phyloP scores from a whole-genome alignment of 78 protist species.

The Protostelium mycophagum region DNA sequence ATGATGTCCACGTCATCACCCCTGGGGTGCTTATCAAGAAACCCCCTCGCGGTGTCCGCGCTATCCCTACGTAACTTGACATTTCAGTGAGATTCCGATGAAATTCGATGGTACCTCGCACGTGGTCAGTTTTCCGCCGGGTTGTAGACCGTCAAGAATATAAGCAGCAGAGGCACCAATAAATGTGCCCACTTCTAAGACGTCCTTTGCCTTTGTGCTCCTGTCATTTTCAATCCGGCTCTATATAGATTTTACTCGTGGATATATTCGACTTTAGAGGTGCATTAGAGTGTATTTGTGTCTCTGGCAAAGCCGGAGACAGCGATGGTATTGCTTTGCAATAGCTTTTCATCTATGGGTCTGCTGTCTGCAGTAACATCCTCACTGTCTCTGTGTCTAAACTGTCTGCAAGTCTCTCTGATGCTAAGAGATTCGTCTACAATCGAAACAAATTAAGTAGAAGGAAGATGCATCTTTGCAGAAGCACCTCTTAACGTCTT shows the following conservation, averaged over 20 bases:
- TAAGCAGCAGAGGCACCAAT: background rate
- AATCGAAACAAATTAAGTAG: too few species aligned
- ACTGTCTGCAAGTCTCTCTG: too few species aligned
- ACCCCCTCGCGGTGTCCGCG: background rate
- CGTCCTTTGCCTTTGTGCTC: background rate
- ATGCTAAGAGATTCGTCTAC: too few species aligned
- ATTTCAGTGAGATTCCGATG: background rate
- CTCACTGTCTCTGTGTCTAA: too few species aligned
- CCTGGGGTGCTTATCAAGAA: background rate
- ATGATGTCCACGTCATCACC: background rate
- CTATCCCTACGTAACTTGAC: background rate
- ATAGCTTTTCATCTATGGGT: too few species aligned
- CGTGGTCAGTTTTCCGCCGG: background rate
- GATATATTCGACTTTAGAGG: too few species aligned
- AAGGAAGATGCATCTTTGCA: too few species aligned
- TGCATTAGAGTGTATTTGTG: too few species aligned
- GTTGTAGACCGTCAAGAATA: background rate
- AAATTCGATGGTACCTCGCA: background rate
- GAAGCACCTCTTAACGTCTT: too few species aligned
- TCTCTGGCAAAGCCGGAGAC: too few species aligned
- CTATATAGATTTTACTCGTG: too few species aligned
- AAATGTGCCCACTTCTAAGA: background rate
- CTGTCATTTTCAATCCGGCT: background rate
- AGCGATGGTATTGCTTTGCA: background rate
- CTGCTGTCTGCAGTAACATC: too few species aligned